A percentile compares a stretch with the other conserved stretches of the same genome.
Conservation (phyloP, 768 basidiomycete species). For the Tubosaeta brunneosetosa region DNA sequence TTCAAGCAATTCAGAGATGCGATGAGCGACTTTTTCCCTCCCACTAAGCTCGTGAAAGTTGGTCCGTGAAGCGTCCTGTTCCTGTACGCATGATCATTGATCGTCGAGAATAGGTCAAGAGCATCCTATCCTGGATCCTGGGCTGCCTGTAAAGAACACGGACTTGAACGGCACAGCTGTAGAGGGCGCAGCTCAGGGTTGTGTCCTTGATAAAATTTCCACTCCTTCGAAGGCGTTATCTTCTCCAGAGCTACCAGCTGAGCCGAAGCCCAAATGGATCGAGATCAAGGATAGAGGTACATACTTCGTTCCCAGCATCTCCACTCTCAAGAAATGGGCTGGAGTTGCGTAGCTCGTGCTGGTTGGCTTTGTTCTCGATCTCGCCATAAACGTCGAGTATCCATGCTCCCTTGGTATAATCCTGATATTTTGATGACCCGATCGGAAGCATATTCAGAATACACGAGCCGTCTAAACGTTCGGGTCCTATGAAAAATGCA, state of each 20-base stretch:
- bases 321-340: background rate
- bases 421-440: no score
- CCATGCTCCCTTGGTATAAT: no score
- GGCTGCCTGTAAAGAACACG: no score
- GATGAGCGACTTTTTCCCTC: conserved; percentile 19
- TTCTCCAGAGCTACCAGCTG: no score
- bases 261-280: no score
- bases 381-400: no score
- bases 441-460: background rate
- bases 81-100: background rate
- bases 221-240: background rate
- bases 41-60: conserved; percentile 4
- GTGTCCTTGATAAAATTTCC: conserved; percentile 16
- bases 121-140: conserved; percentile 9
- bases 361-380: no score
- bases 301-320: conserved; percentile 48
- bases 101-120: conserved; percentile 18
- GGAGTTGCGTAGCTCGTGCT: no score
- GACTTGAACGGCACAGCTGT: no score
- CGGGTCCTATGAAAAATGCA: background rate
- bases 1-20: conserved; percentile 21
- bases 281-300: background rate
- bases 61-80: conserved; percentile 7
- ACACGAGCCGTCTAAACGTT: background rate
- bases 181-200: background rate